Evolutionary conservation across 371 early-diverging fungal species (phyloP).

Genomic region (Zancudomyces culisetae): DNA sequence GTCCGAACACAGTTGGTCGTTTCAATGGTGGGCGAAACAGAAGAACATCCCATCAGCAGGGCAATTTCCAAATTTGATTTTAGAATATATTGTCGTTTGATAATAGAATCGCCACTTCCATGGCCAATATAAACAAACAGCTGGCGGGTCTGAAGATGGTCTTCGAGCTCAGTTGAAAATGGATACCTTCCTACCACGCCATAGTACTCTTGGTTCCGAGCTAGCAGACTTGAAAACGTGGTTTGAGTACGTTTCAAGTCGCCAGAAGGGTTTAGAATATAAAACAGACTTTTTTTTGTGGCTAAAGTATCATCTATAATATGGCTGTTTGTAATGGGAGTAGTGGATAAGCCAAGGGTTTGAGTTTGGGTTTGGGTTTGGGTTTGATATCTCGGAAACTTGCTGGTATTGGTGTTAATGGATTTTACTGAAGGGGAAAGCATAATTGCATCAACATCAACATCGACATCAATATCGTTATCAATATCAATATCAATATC

Average conservation of each 20-base stretch:
- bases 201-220: conserved; percentile 37
- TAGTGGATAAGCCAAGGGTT: background rate
- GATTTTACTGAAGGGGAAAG: background rate
- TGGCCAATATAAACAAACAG: conserved; percentile 95
- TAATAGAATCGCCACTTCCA: conserved; percentile 80
- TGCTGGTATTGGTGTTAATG: too few relatives aligned
- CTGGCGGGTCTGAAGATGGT: conserved; percentile 34
- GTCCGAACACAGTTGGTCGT: background rate
- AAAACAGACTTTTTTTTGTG: conserved; percentile 36
- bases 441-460: background rate
- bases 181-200: conserved; percentile 55
- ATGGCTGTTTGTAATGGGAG: conserved; percentile 10
- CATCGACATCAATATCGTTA: background rate
- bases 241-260: conserved; percentile 67
- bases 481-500: too few relatives aligned
- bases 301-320: too few relatives aligned
- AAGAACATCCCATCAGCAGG: too few relatives aligned
- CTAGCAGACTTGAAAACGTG: conserved; percentile 39
- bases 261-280: conserved; percentile 74
- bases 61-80: conserved; percentile 48
- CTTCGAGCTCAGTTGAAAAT: conserved; percentile 34
- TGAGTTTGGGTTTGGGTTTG: too few relatives aligned
- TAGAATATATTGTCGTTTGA: too few relatives aligned
- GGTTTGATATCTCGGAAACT: too few relatives aligned
- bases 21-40: background rate